Percentiles rank a stretch among this genome's conserved stretches.
These are phyloP conservation scores for Aspergillus cejpii DNA, from an alignment of 2,329 filamentous ascomycete species.

Conservation along the genomic window DNA sequence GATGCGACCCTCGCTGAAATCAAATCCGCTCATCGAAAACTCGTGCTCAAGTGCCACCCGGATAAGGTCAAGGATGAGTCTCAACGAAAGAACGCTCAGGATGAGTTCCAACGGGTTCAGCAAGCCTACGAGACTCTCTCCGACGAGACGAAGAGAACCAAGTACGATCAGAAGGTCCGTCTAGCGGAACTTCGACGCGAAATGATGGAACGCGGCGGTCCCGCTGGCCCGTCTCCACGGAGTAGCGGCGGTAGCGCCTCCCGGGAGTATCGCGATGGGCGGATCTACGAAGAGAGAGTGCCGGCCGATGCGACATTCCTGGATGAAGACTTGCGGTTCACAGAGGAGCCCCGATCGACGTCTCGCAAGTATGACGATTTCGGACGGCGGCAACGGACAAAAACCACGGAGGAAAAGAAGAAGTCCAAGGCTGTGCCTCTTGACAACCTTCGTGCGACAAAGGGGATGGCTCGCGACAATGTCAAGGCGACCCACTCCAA, in stretches of 20 bases:
- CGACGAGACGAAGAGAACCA: slow-evolving; percentile 63
- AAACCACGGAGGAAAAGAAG: slow-evolving; percentile 35
- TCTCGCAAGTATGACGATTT: slow-evolving; percentile 39
- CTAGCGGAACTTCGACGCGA: slow-evolving; percentile 59
- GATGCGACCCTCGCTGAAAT: slow-evolving; percentile 66
- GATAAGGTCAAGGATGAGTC: slow-evolving; percentile 80
- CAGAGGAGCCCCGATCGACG: slow-evolving; percentile 34
- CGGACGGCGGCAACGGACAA: slow-evolving; percentile 29
- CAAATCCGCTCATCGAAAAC: slow-evolving; percentile 72
- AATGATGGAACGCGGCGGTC: slow-evolving; percentile 42
- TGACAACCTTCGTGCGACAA: slow-evolving; percentile 24
- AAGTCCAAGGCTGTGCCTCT: slow-evolving; percentile 27
- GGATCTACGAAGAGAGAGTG: slow-evolving; percentile 40
- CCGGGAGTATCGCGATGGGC: slow-evolving; percentile 39
- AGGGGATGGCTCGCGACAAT: slow-evolving; percentile 29
- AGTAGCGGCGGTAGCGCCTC: slow-evolving; percentile 13
- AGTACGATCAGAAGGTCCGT: slow-evolving; percentile 71
- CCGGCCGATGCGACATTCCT: slow-evolving; percentile 32
- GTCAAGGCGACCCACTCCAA: slow-evolving; percentile 29
- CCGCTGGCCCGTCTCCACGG: slow-evolving; percentile 17
- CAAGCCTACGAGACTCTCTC: slow-evolving; percentile 86
- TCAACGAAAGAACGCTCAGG: slow-evolving; percentile 69
- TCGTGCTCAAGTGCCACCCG: slow-evolving; percentile 81
- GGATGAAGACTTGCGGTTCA: slow-evolving; percentile 34
- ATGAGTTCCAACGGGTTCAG: slow-evolving; percentile 88